These are phyloP conservation scores for Cylindrotheca closterium DNA, from an alignment of 108 stramenopile species.

Conservation along the genomic window DNA sequence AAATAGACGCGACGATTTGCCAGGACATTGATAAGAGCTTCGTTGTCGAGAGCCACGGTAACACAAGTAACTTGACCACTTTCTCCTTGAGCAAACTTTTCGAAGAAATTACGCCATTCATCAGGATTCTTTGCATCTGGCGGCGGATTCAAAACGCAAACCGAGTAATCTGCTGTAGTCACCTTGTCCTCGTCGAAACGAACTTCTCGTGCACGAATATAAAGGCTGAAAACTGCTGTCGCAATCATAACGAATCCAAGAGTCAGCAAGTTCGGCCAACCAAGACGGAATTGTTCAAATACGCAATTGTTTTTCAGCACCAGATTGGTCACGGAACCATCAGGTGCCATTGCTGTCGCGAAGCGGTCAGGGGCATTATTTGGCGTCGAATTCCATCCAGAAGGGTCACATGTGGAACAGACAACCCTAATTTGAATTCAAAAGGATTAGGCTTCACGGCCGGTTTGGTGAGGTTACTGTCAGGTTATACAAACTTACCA, in stretches of 20 bases:
- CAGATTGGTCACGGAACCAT: slow-evolving; percentile 35
- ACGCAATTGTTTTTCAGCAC: slow-evolving; percentile 67
- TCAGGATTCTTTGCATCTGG: slow-evolving; percentile 70
- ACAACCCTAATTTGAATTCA: slow-evolving; percentile 9
- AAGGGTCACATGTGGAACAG: slow-evolving; percentile 20
- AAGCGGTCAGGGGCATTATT: slow-evolving; percentile 17
- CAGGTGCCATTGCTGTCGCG: slow-evolving; percentile 24
- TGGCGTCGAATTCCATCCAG: slow-evolving; percentile 22
- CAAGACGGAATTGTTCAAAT: slow-evolving; percentile 38
- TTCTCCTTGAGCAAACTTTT: slow-evolving; percentile 43
- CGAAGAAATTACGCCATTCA: slow-evolving; percentile 77
- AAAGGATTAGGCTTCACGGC: neutral
- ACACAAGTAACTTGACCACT: slow-evolving; percentile 60
- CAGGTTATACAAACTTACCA: slow-evolving; percentile 31
- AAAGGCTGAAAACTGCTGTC: slow-evolving; percentile 38
- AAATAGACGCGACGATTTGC: slow-evolving; percentile 40
- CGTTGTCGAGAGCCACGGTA: slow-evolving; percentile 75
- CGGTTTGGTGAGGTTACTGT: neutral
- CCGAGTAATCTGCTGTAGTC: slow-evolving; percentile 72
- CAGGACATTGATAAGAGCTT: slow-evolving; percentile 43
- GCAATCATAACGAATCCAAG: slow-evolving; percentile 53
- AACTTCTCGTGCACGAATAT: slow-evolving; percentile 58
- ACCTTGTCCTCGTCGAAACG: slow-evolving; percentile 66
- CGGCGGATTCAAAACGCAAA: slow-evolving; percentile 75
- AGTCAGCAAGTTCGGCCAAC: slow-evolving; percentile 63